Percentiles rank a stretch among this genome's conserved stretches.
Evolutionary conservation across 495 filamentous ascomycete genomes (phyloP).

Genomic region (Terfezia claveryi): DNA sequence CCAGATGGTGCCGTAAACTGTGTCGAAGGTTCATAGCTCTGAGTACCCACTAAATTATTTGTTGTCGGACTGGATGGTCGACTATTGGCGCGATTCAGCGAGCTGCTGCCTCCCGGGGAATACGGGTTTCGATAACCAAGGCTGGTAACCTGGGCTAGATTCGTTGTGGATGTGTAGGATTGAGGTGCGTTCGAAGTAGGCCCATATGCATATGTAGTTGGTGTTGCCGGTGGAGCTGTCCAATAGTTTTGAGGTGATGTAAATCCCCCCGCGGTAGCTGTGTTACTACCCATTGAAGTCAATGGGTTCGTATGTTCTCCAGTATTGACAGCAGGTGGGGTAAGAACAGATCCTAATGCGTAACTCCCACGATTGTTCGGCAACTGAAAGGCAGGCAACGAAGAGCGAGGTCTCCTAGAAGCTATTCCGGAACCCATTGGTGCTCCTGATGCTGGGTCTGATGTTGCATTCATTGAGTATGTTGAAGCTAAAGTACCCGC

Average conservation of each 20-base stretch:
- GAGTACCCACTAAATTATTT: conserved; percentile 12
- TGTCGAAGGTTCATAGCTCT: conserved; percentile 4
- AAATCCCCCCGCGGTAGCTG: conserved; percentile 11
- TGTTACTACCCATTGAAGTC: conserved; percentile 12
- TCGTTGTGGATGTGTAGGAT: not conserved
- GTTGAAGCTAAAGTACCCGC: conserved; percentile 13
- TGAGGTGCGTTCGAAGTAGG: conserved; percentile 2
- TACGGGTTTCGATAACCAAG: conserved; percentile 10
- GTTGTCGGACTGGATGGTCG: conserved; percentile 14
- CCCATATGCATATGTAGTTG: conserved; percentile 13
- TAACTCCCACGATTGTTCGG: conserved; percentile 11
- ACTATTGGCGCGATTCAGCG: conserved; percentile 9
- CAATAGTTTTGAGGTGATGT: conserved; percentile 16
- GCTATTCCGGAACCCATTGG: conserved; percentile 16
- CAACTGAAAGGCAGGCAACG: conserved; percentile 15
- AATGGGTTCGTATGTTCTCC: conserved; percentile 15
- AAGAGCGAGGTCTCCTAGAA: conserved; percentile 14
- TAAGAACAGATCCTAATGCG: conserved; percentile 13
- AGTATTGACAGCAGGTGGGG: conserved; percentile 12
- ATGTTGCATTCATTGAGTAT: conserved; percentile 6
- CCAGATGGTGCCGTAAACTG: conserved; percentile 1
- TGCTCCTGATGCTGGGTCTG: conserved; percentile 4
- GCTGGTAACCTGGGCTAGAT: not conserved
- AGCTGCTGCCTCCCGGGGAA: conserved; percentile 8
- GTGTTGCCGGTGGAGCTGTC: conserved; percentile 3